Conservation (phyloP, 352 stramenopile species). For the Globisporangium uncinulatum region DNA sequence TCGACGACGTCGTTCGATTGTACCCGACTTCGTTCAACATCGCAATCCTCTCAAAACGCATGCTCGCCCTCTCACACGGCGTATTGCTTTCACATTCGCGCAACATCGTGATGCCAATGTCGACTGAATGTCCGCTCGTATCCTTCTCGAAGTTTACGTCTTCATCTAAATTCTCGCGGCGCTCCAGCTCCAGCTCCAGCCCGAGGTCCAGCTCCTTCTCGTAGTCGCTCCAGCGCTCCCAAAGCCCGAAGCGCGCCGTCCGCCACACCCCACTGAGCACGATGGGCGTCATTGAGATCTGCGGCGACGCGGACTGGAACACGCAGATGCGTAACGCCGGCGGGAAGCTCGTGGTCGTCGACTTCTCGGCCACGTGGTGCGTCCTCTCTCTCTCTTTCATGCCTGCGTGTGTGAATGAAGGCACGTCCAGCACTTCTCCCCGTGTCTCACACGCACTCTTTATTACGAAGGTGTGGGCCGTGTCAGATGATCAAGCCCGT, state of each 20-base stretch:
- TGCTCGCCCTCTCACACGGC: too few species aligned
- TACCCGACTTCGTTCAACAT: too few species aligned
- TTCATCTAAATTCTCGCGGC: too few species aligned
- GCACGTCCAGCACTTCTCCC: background rate
- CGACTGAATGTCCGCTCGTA: background rate
- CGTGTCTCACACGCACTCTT: background rate
- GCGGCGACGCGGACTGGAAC: constrained; percentile 76
- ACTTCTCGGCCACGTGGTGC: constrained; percentile 85
- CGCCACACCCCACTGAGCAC: background rate
- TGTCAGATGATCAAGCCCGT: constrained; percentile 87
- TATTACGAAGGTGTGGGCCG: constrained; percentile 45
- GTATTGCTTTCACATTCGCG: background rate
- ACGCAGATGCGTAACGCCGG: constrained; percentile 62
- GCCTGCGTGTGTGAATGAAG: background rate
- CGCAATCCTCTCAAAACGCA: too few species aligned
- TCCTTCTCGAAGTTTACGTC: background rate
- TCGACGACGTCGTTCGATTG: too few species aligned
- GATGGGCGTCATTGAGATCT: constrained; percentile 73
- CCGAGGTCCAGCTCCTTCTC: too few species aligned
- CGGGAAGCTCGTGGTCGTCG: constrained; percentile 86
- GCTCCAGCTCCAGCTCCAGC: too few species aligned
- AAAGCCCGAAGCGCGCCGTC: too few species aligned
- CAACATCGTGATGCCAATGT: background rate
- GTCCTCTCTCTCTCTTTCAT: constrained; percentile 5
- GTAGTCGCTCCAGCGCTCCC: background rate